Base-by-base conservation (phyloP, 169 alveolate genomes). In the Plasmodium relictum region DNA sequence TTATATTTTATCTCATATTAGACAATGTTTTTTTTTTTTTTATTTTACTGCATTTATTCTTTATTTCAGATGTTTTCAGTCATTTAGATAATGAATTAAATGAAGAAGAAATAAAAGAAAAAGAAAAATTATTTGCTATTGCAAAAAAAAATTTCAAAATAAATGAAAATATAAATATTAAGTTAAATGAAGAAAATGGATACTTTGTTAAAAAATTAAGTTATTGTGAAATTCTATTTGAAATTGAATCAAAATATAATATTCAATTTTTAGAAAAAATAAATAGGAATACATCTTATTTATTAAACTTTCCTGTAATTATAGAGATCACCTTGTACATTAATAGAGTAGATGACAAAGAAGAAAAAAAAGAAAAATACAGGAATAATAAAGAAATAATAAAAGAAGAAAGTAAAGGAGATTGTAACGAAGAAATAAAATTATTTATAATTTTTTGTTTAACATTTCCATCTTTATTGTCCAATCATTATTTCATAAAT, bases 21-120 rank as follows among this genome's bases (percentile, higher is more conserved):
- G n/a, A n/a, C n/a, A n/a, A n/a, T n/a, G n/a, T n/a, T n/a, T n/a
- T n/a, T n/a, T n/a, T 18, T 61, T 61, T 61, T 6, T 20, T 5
- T 22, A 24, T 62, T 62, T 6, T 18, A 0, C 26, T 62, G 9
- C 18, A 14, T 26, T 26, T 70, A 5, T 22, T 48, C 9, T 26
- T 14, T 20, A n/a, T 66, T 52, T 10, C 71, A 80, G 90, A 80
- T 50, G n/a, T n/a, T n/a, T 24, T 80, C 8, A 37, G n/a, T n/a
- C 31, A 52, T 4, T 6, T 26, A 62, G 83, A 80, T 52, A 44
- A 66, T 18, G 50, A 31, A 9, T 8, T 80, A 24, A 68, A 48
- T 26, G 63, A 80, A 54, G 90, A 70, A 18, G 90, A 80, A 66
- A 80, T 52, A 59, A 68, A 66, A 59, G 71, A 66, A 39, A 66